These are phyloP conservation scores for Pichia gijzeniarum DNA, from an alignment of 805 yeast species.

Conservation along the genomic window DNA sequence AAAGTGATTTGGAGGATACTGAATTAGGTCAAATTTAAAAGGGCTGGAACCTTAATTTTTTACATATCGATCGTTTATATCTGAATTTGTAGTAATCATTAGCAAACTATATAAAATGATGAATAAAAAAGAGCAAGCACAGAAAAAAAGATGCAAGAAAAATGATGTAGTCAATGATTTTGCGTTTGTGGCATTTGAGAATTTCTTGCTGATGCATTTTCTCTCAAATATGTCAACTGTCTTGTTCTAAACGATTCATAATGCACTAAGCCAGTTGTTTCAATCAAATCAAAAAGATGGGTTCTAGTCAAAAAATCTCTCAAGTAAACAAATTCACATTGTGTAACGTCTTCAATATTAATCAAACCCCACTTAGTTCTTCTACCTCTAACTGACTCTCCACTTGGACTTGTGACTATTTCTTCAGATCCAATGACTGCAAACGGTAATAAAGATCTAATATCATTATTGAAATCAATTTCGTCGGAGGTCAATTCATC, in stretches of 20 bases:
- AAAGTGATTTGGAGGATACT: background rate
- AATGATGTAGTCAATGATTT: conserved; percentile 1
- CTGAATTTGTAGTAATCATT: background rate
- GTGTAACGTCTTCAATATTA: conserved; percentile 88
- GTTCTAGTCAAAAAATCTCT: conserved; percentile 93
- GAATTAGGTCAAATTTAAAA: background rate
- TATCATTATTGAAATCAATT: conserved; percentile 64
- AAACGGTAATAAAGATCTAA: conserved; percentile 78
- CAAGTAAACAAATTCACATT: conserved; percentile 91
- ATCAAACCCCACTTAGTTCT: conserved; percentile 91
- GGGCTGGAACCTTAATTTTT: background rate
- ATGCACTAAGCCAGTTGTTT: conserved; percentile 79
- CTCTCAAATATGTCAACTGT: conserved; percentile 90
- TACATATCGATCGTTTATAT: background rate
- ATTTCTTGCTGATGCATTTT: conserved; percentile 55
- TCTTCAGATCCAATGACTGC: conserved; percentile 90
- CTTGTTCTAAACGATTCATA: conserved; percentile 91
- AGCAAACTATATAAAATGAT: conserved; percentile 4
- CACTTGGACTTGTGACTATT: conserved; percentile 60
- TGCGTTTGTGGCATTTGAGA: conserved; percentile 24
- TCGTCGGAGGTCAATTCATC: conserved; percentile 56
- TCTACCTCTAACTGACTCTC: conserved; percentile 81
- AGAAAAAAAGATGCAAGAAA: background rate
- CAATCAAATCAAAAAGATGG: conserved; percentile 92
- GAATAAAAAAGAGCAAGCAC: background rate